Base-by-base conservation (phyloP, 495 filamentous ascomycete genomes). In the Hyaloscypha hepaticicola region DNA sequence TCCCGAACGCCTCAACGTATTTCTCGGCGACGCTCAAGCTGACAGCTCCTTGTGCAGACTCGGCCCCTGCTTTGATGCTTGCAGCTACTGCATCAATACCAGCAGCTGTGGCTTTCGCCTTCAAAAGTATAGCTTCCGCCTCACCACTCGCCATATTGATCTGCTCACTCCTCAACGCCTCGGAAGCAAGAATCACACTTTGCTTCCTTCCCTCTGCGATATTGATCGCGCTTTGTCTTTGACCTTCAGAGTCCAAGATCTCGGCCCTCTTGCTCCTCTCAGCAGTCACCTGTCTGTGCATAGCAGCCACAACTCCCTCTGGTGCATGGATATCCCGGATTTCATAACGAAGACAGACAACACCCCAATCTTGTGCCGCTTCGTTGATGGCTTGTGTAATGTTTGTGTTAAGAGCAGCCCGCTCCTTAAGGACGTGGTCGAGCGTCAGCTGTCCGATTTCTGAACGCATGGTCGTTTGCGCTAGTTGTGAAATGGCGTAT, bases 331-430 rank as follows among this genome's bases (percentile, higher is more conserved):
- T 98, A 77, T 99, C 96, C 56, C 96, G 80, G 71, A 99, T 99
- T 77, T 99, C 95, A 79, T 99, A 99, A 25, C 95, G 90, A 55
- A 99, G 82, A 72, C 96, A 98, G 21, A 91, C 88, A 21, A 99
- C 92, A 63, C 95, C 95, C 95, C 95, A 99, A 57, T 92, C 93
- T 63, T 93, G 88, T 0, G 96, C 93, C 0, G 95, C 96, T 73
- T 98, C 95, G 78, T 99, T 99, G 82, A 99, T 97, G 21, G 96
- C 96, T 60, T 90, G 86, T 19, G 95, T 99, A 75, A 99, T 99
- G 77, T 99, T 98, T 68, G 85, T 91, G 80, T 99, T 99, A 61
- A 99, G 89, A 2, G 89, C 90, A 2, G 93, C 89, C 58, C 95
- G 92, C 82, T 99, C 95, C 73, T 97, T 96, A 25, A 99, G 83